Percentiles rank a stretch among this genome's conserved stretches.
Evolutionary conservation across 73 alveolate species (phyloP).

Genomic region (Paramecium sexaurelia): DNA sequence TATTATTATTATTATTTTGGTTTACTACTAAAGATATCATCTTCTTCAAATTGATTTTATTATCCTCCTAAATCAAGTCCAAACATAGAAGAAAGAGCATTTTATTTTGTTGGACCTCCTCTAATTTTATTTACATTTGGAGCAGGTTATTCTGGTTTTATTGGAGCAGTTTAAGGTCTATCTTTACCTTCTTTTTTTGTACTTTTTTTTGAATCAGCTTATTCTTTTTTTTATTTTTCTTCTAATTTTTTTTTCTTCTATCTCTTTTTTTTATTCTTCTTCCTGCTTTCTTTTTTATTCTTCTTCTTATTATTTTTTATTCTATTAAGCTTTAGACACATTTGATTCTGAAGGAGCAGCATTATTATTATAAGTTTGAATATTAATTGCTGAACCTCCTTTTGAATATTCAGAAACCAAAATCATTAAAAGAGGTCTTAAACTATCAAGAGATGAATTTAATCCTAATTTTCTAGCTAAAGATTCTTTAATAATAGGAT

Average conservation of each 20-base stretch:
- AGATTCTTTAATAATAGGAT: neutral
- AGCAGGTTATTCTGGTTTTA: constrained; percentile 34
- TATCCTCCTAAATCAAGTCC: constrained; percentile 41
- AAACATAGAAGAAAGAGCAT: constrained; percentile 27
- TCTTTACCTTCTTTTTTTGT: neutral
- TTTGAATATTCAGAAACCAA: constrained; percentile 1
- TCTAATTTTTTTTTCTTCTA: neutral
- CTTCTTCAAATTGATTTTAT: constrained; percentile 22
- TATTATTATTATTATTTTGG: constrained; percentile 33
- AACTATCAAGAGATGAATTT: neutral
- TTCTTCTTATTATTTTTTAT: constrained; percentile 54
- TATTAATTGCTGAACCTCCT: neutral
- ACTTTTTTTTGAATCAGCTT: neutral
- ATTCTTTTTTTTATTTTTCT: neutral
- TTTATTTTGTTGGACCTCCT: constrained; percentile 33
- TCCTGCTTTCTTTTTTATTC: neutral
- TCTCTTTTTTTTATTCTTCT: neutral
- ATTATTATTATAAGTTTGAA: neutral
- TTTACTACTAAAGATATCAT: neutral
- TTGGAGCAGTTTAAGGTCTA: constrained; percentile 58
- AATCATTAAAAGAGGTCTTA: constrained; percentile 28
- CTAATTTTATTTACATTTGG: constrained; percentile 55
- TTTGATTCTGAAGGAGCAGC: neutral
- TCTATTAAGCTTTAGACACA: neutral
- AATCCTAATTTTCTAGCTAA: constrained; percentile 40